Evolutionary conservation across 345 rosid genomes (phyloP).

Genomic region (Chamaenerion angustifolium): DNA sequence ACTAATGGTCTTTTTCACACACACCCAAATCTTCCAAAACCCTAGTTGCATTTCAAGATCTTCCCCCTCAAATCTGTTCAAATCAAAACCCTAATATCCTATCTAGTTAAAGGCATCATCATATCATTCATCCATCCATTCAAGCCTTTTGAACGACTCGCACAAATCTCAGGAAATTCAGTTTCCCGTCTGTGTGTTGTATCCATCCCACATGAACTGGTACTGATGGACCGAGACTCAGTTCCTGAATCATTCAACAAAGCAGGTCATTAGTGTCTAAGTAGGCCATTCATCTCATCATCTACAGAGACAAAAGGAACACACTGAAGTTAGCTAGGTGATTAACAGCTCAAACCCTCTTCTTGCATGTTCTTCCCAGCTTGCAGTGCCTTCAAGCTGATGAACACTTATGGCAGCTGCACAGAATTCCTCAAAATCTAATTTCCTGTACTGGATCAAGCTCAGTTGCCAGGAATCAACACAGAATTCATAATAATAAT

Average conservation of each 20-base stretch:
- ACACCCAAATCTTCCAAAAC: too few relatives aligned
- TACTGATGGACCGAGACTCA: constrained; percentile 72
- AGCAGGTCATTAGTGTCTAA: too few relatives aligned
- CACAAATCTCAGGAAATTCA: constrained; percentile 77
- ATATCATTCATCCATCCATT: too few relatives aligned
- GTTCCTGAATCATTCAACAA: constrained; percentile 41
- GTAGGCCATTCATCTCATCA: too few relatives aligned
- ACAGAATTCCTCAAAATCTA: constrained; percentile 88
- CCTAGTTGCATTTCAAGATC: too few relatives aligned
- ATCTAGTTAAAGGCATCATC: too few relatives aligned
- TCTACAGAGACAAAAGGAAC: constrained; percentile 12
- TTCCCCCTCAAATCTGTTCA: too few relatives aligned
- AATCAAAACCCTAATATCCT: too few relatives aligned
- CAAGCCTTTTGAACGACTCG: constrained; percentile 69
- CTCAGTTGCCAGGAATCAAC: constrained; percentile 35
- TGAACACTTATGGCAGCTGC: constrained; percentile 76
- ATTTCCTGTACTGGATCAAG: constrained; percentile 51
- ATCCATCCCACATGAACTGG: constrained; percentile 87
- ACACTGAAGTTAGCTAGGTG: constrained; percentile 78
- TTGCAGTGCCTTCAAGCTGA: constrained; percentile 74
- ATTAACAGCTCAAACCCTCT: constrained; percentile 69
- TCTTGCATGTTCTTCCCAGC: constrained; percentile 84
- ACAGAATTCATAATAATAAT: neutral
- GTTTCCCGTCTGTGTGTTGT: constrained; percentile 71
- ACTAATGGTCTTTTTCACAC: too few relatives aligned